phyloP scores from a whole-genome alignment of 208 protist genomes.

The Spironucleus salmonicida region DNA sequence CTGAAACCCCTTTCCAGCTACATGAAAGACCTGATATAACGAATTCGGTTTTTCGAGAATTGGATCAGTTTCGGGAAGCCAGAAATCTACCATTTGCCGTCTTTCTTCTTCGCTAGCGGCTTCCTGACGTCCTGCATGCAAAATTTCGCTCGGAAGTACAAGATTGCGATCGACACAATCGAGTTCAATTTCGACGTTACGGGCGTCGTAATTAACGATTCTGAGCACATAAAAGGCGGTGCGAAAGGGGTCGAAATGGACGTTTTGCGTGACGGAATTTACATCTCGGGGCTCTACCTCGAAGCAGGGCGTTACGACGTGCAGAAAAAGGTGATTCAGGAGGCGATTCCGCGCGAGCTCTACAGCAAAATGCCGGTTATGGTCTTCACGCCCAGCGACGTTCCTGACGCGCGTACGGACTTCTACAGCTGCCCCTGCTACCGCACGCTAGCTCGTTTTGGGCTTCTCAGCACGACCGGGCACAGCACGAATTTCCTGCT shows the following conservation, averaged over 20 bases:
- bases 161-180: conserved; percentile 47
- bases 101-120: conserved; percentile 86
- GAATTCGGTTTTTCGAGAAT: conserved; percentile 69
- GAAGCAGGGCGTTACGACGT: conserved; percentile 60
- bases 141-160: conserved; percentile 57
- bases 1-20: conserved; percentile 78
- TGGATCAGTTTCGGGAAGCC: conserved; percentile 80
- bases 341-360: conserved; percentile 71
- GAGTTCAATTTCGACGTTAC: conserved; percentile 70
- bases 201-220: conserved; percentile 8
- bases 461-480: conserved; percentile 76
- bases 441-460: conserved; percentile 70
- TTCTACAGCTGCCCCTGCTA: conserved; percentile 75
- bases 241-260: neutral
- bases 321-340: conserved; percentile 35
- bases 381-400: conserved; percentile 61
- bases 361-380: conserved; percentile 69
- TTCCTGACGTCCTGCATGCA: conserved; percentile 91
- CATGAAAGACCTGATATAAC: conserved; percentile 74
- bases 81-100: conserved; percentile 84
- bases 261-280: conserved; percentile 58
- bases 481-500: conserved; percentile 90
- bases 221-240: neutral
- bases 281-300: conserved; percentile 77
- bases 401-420: neutral